phyloP scores from a whole-genome alignment of 1,284 basidiomycete genomes.

The Papiliotrema fonsecae region DNA sequence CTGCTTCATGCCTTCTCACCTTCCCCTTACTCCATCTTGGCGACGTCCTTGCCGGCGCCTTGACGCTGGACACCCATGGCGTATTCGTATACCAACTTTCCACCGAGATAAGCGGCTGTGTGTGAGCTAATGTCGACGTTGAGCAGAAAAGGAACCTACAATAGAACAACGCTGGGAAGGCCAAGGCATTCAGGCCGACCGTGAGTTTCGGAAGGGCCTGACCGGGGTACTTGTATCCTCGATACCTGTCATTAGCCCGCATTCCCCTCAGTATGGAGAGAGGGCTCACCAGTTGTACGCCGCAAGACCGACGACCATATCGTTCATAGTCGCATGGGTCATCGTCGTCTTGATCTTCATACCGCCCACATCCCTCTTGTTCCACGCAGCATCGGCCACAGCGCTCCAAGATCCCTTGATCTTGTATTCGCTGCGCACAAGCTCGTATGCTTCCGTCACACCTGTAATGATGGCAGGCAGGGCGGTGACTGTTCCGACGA shows the following conservation, averaged over 20 bases:
- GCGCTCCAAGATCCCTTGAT: conserved; percentile 21
- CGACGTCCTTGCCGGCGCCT: conserved; percentile 21
- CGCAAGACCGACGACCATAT: conserved; percentile 32
- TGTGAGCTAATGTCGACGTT: conserved; percentile 3
- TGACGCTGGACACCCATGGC: conserved; percentile 32
- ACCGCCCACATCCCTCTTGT: conserved; percentile 25
- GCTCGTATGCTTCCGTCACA: conserved; percentile 31
- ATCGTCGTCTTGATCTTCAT: conserved; percentile 36
- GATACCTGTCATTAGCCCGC: conserved; percentile 14
- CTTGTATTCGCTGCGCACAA: conserved; percentile 25
- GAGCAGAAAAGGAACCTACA: conserved; percentile 13
- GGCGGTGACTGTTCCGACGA: conserved; percentile 27
- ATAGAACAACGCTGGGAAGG: conserved; percentile 32
- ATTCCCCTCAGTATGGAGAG: not conserved
- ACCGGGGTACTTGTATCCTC: conserved; percentile 21
- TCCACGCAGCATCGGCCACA: conserved; percentile 20
- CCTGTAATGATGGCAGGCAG: conserved; percentile 35
- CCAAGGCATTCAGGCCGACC: conserved; percentile 18
- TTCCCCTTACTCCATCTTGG: no score
- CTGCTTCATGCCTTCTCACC: no score
- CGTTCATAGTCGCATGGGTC: conserved; percentile 38
- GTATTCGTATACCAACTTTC: conserved; percentile 33
- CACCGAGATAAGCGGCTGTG: conserved; percentile 20
- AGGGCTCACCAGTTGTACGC: conserved; percentile 30
- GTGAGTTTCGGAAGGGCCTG: conserved; percentile 22